Percentiles rank a stretch among this genome's conserved stretches.
These are phyloP conservation scores for Talaromyces islandicus DNA, from an alignment of 2,329 filamentous ascomycete species.

Conservation along the genomic window DNA sequence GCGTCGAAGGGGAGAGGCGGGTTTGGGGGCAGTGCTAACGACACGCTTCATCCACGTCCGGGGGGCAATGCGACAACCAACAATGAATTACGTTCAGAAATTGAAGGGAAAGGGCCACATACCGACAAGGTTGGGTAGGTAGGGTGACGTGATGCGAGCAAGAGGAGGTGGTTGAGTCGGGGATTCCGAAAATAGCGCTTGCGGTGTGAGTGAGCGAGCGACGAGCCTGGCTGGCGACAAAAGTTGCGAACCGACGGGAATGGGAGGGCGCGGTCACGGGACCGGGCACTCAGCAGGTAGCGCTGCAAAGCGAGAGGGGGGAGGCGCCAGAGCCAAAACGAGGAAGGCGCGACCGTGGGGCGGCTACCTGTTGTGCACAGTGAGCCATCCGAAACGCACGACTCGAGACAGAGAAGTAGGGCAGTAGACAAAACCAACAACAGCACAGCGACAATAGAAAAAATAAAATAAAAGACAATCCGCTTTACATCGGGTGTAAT, in stretches of 20 bases:
- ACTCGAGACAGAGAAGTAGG: background rate
- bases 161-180: slow-evolving; percentile 26
- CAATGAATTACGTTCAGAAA: slow-evolving; percentile 1
- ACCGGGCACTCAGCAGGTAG: slow-evolving; percentile 15
- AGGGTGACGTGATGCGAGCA: slow-evolving; percentile 30
- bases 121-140: slow-evolving; percentile 37
- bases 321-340: background rate
- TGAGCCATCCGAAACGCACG: background rate
- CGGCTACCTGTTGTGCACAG: background rate
- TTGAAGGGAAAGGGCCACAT: slow-evolving; percentile 21
- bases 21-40: slow-evolving; percentile 11
- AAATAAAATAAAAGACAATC: background rate
- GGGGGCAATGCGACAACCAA: background rate
- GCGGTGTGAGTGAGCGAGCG: slow-evolving; percentile 22
- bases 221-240: slow-evolving; percentile 3
- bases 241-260: slow-evolving; percentile 4
- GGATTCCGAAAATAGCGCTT: slow-evolving; percentile 30
- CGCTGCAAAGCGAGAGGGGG: background rate
- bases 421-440: background rate
- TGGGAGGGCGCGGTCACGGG: slow-evolving; percentile 23
- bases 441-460: background rate
- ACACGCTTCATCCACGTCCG: background rate
- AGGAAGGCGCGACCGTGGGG: background rate
- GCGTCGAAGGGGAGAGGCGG: slow-evolving; percentile 17
- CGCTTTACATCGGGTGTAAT: background rate